phyloP scores from a whole-genome alignment of 352 stramenopile genomes.

The Phytophthora brassicae region DNA sequence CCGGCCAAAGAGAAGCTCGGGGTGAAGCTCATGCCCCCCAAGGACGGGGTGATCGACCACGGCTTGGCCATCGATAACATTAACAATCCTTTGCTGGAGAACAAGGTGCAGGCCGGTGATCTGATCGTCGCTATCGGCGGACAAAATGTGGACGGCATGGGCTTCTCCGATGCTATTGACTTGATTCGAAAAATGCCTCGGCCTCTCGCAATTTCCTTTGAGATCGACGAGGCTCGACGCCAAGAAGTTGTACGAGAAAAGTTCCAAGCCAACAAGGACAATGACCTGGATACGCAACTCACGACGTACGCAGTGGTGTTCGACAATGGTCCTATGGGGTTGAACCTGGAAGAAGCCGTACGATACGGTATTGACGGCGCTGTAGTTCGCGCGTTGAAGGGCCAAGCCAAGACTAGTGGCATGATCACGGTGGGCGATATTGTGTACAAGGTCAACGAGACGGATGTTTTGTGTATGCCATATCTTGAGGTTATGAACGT shows the following conservation, averaged over 20 bases:
- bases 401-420: constrained; percentile 79
- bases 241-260: constrained; percentile 63
- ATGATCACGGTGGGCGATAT: constrained; percentile 86
- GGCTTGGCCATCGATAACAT: constrained; percentile 88
- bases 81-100: constrained; percentile 81
- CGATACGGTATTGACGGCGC: constrained; percentile 83
- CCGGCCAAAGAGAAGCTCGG: constrained; percentile 85
- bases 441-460: constrained; percentile 87
- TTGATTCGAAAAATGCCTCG: constrained; percentile 82
- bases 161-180: constrained; percentile 83
- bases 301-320: constrained; percentile 87
- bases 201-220: constrained; percentile 80
- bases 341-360: constrained; percentile 85
- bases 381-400: constrained; percentile 79
- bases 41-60: constrained; percentile 79
- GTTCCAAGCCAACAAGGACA: constrained; percentile 48
- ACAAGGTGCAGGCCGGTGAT: constrained; percentile 81
- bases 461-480: constrained; percentile 81
- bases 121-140: constrained; percentile 86
- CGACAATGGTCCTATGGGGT: constrained; percentile 79
- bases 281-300: constrained; percentile 72
- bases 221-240: constrained; percentile 69
- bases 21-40: constrained; percentile 85
- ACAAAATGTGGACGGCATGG: constrained; percentile 72
- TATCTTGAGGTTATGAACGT: constrained; percentile 87